Conservation (phyloP, 23 red algal species). For the Pyropia yezoensis region DNA sequence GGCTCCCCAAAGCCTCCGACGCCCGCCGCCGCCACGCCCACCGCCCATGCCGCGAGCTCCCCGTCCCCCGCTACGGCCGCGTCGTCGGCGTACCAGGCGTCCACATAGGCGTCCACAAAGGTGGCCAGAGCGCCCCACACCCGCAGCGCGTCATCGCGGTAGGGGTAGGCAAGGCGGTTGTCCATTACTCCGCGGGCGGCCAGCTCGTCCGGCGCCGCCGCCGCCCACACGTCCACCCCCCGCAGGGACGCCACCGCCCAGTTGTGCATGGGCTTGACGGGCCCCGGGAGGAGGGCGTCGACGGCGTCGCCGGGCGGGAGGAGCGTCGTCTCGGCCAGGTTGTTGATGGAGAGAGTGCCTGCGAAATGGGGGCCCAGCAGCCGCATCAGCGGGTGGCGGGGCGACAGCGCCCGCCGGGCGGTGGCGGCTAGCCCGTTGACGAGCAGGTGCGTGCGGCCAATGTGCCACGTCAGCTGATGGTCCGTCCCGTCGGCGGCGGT, state of each 20-base stretch:
- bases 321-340: neutral
- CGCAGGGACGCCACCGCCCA: neutral
- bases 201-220: slow-evolving; percentile 5
- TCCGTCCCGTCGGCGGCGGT: slow-evolving; percentile 14
- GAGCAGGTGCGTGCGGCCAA: slow-evolving; percentile 30
- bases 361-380: slow-evolving; percentile 13
- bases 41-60: slow-evolving; percentile 14
- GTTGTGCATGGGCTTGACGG: slow-evolving; percentile 8
- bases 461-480: slow-evolving; percentile 11
- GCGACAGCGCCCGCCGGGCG: slow-evolving; percentile 4
- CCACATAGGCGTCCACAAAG: slow-evolving; percentile 12
- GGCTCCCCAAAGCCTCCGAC: no score
- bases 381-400: slow-evolving; percentile 18
- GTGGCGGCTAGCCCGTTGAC: slow-evolving; percentile 2
- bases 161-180: slow-evolving; percentile 11
- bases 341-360: slow-evolving; percentile 24
- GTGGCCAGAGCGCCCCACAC: slow-evolving; percentile 17
- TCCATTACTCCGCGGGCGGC: slow-evolving; percentile 16
- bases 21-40: no score
- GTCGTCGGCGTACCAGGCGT: slow-evolving; percentile 16
- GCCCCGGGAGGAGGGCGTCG: slow-evolving; percentile 6
- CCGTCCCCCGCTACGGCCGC: slow-evolving; percentile 6
- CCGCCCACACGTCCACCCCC: no score
- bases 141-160: slow-evolving; percentile 14
- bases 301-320: slow-evolving; percentile 17